Conservation (phyloP, 306 rosid species). For the Dalbergia oliveri region DNA sequence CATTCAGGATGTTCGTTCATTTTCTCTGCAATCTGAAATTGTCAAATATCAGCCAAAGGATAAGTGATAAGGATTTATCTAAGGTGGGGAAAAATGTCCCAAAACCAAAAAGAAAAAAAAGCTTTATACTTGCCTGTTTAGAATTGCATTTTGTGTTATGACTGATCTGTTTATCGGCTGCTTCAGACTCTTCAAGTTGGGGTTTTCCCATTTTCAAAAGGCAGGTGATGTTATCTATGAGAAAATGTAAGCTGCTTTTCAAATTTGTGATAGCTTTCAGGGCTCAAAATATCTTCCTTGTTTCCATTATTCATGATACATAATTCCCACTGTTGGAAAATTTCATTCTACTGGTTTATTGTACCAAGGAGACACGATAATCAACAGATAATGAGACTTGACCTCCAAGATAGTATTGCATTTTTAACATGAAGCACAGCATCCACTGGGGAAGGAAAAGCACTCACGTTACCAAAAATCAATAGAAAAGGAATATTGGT, state of each 20-base stretch:
- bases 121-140: conserved; percentile 53
- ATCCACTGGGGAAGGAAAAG: not conserved
- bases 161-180: conserved; percentile 36
- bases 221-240: conserved; percentile 52
- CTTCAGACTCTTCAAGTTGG: conserved; percentile 40
- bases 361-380: not conserved
- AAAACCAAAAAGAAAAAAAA: not conserved
- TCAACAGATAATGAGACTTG: not conserved
- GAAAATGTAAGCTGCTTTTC: conserved; percentile 55
- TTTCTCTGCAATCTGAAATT: conserved; percentile 49
- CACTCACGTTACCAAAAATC: not conserved
- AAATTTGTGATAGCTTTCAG: conserved; percentile 49
- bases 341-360: conserved; percentile 8
- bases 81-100: conserved; percentile 19
- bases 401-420: conserved; percentile 16
- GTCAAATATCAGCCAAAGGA: conserved; percentile 26
- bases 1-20: conserved; percentile 65
- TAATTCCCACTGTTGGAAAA: conserved; percentile 5
- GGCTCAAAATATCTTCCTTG: conserved; percentile 28
- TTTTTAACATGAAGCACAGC: not conserved
- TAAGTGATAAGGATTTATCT: conserved; percentile 24
- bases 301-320: conserved; percentile 18
- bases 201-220: conserved; percentile 45
- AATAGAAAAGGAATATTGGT: conserved; percentile 12
- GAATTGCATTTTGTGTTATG: conserved; percentile 34